Base-by-base conservation (phyloP, 768 basidiomycete genomes). In the Kwoniella sp. region DNA sequence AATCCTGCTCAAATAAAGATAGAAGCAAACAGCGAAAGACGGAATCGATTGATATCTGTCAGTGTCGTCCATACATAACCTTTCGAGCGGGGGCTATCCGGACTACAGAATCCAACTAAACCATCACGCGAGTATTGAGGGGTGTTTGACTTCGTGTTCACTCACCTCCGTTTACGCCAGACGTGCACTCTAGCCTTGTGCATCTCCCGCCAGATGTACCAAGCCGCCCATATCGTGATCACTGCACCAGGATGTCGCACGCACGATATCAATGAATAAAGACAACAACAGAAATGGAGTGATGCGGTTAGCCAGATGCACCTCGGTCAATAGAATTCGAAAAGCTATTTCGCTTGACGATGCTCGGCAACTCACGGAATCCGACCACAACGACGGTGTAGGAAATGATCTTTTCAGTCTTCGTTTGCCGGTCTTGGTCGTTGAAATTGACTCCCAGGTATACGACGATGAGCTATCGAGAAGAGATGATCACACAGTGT, bases 381-480 rank as follows among this genome's bases (percentile, higher is more conserved):
- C 91, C 91, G 41, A 89, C 58, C 5, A 76, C 88, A 29, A 92
- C 81, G 3, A 93, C 89, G 4, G 83, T 77, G 66, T 90, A 86
- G 58, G 87, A 88, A 67, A 92, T 85, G 66, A 89, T 86, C 67
- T 83, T 86, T 74, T 87, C 85, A 68, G 84, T 84, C 2, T 77
- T 72, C 48, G 68, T 69, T 56, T 84, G 76, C 79, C 80, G 45
- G 80, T 81, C 22, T 67, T 71, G 74, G 20, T 70, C 68, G 11
- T 72, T 68, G 69, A 81, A 71, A 8, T 78, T 64, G n/a, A 80
- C 91, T 37, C 93, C 93, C 17, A 94, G 85, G 75, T 96, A 96
- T 13, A 96, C 93, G 8, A 90, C 91, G 70, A 92, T 86, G 72
- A 96, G 89, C 79, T 96, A 37, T n/a, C n/a, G 26, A 25, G 12